Percentiles rank a stretch among this genome's conserved stretches.
Conservation (phyloP, 2,329 filamentous ascomycete genomes). For the Fusarium albosuccineum region DNA sequence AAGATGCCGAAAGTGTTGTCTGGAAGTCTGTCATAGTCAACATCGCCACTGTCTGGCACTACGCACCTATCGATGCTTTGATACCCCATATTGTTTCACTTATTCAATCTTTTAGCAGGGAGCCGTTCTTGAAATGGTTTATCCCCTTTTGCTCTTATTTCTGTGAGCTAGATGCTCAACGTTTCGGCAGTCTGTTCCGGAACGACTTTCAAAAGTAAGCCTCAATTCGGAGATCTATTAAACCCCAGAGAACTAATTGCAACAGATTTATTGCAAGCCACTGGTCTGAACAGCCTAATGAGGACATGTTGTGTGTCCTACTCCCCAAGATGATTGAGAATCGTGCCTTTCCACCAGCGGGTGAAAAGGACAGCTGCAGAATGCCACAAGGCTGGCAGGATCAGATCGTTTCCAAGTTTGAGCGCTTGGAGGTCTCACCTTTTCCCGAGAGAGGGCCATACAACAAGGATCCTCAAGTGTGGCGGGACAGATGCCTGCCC, state of each 20-base stretch:
- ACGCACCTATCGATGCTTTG: constrained; percentile 82
- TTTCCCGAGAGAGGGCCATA: constrained; percentile 74
- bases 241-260: constrained; percentile 31
- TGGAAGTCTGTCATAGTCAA: constrained; percentile 72
- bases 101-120: constrained; percentile 73
- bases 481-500: constrained; percentile 73
- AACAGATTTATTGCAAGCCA: constrained; percentile 79
- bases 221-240: constrained; percentile 34
- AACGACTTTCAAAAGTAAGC: constrained; percentile 82
- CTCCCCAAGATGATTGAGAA: constrained; percentile 74
- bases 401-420: constrained; percentile 78
- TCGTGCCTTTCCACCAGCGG: constrained; percentile 65
- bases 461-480: constrained; percentile 71
- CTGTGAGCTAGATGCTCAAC: constrained; percentile 76
- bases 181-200: constrained; percentile 84
- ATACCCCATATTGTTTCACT: constrained; percentile 77
- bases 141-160: constrained; percentile 88
- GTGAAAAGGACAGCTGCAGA: constrained; percentile 66
- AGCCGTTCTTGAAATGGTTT: constrained; percentile 78
- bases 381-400: constrained; percentile 79
- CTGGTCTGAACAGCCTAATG: constrained; percentile 76
- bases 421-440: constrained; percentile 71
- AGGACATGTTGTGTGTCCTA: constrained; percentile 77
- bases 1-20: constrained; percentile 57
- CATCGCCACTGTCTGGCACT: constrained; percentile 76